Base-by-base conservation (phyloP, 176 grass and related monocot species). In the Typha latifolia region DNA sequence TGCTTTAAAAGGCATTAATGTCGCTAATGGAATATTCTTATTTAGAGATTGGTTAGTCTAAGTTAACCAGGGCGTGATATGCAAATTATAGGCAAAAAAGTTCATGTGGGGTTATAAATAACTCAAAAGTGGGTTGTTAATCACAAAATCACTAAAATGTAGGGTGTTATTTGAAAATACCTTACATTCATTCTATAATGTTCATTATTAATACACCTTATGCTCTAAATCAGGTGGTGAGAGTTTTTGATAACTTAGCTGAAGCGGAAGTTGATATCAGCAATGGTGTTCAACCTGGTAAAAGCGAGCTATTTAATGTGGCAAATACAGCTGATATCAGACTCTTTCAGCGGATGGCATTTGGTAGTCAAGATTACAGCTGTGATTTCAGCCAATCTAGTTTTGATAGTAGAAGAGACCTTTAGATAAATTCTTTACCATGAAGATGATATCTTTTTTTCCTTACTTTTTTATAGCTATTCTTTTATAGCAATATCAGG, bases 271-370 rank as follows among this genome's bases (percentile, higher is more conserved):
- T 88, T 31, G 92, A 96, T 77, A 76, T 96, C 14, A 96, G 75
- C 20, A 91, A 91, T 48, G 87, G 92, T n/a, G 64, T 91, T 66
- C 88, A 85, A 59, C 92, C 87, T 9, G 87, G 92, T 51, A 79
- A 86, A 34, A 96, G 92, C 13, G 74, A 83, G 61, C 73, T 91
- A 9, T 96, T 91, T 79, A 96, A 96, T 12, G 69, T 83, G 16
- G 85, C 92, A 12, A 85, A 91, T 59, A 79, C 85, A 0, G 92
- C 82, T 1, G 88, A 96, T 9, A 81, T 96, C 56, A 86, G 80
- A 73, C 70, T 96, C 64, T 96, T 96, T 78, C 85, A 80, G 50
- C 67, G 69, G 47, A 84, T 96, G 88, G 85, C 84, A 47, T 82
- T 79, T 59, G 92, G 92, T 14, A 83, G 56, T 27, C 82, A 85